Conservation (phyloP, 2,329 filamentous ascomycete species). For the Xylaria polymorpha region DNA sequence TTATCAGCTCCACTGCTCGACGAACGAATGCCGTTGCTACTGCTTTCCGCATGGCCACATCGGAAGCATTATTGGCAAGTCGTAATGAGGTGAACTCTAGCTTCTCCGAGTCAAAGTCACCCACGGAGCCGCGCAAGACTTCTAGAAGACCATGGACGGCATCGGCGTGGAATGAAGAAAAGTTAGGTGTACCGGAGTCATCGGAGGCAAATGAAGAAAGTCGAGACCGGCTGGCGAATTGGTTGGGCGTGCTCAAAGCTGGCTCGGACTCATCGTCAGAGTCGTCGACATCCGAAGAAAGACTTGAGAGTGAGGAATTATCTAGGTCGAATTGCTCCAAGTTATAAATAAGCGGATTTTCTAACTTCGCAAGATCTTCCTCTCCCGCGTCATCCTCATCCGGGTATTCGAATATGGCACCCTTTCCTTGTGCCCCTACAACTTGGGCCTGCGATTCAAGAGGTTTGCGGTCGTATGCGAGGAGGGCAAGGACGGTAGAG, state of each 20-base stretch:
- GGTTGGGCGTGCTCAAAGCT: slow-evolving; percentile 60
- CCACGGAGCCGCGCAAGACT: slow-evolving; percentile 77
- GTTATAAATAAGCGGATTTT: slow-evolving; percentile 67
- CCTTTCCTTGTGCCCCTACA: slow-evolving; percentile 64
- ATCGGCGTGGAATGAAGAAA: slow-evolving; percentile 81
- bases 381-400: slow-evolving; percentile 63
- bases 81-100: slow-evolving; percentile 95
- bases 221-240: slow-evolving; percentile 74
- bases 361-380: slow-evolving; percentile 63
- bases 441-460: slow-evolving; percentile 57
- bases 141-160: slow-evolving; percentile 89
- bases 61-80: slow-evolving; percentile 89
- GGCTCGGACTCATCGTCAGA: slow-evolving; percentile 74
- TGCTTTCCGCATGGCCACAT: slow-evolving; percentile 86
- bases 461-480: slow-evolving; percentile 53
- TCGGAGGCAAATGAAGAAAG: slow-evolving; percentile 79
- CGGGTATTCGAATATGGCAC: slow-evolving; percentile 60
- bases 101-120: slow-evolving; percentile 83
- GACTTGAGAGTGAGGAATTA: slow-evolving; percentile 66
- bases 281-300: slow-evolving; percentile 72
- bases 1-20: slow-evolving; percentile 76
- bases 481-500: slow-evolving; percentile 53
- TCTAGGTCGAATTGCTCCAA: slow-evolving; percentile 65
- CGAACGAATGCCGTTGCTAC: slow-evolving; percentile 88
- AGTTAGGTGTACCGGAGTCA: slow-evolving; percentile 70